Base-by-base conservation (phyloP, 1,284 basidiomycete genomes). In the Cutaneotrichosporon sp. region DNA sequence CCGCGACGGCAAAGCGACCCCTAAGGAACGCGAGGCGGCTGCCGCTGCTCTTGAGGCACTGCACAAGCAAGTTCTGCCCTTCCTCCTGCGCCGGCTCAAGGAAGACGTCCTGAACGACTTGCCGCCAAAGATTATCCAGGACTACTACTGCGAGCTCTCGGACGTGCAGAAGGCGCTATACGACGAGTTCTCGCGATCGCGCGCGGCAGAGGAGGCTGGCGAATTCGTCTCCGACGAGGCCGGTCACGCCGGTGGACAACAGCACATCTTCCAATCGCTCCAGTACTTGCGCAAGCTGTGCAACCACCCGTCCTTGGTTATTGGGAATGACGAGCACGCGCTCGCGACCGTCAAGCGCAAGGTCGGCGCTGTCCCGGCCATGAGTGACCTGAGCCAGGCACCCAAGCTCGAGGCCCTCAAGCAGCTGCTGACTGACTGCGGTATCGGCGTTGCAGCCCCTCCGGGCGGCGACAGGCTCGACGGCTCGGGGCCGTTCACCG, bases 81-180 rank as follows among this genome's bases (percentile, higher is more conserved):
- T 99, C 83, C 77, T 99, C 26, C 81, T 99, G 25, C 88, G 96
- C 46, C 85, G 96, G 19, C 78, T 99, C 65, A 99, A 99, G 72
- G 96, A 99, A 75, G 93, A 99, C 67, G 96, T 98, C 20, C 79
- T 99, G 55, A 79, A 91, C 63, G 96, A 99, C 70, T 80, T 99
- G 2, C 96, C 96, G 0, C 96, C 96, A 3, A 98, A 99, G 78
- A 99, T 99, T 72, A 98, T 99, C 59, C 96, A 99, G 75, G 96
- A 99, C 71, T 97, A 98, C 74, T 96, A 97, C 68, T 97, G 94
- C 79, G 94, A 98, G 67, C 80, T 99, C 3, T 97, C 93, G 0
- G 87, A 91, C 14, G 75, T 98, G 48, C 93, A 98, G 77, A 90
- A 91, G 75, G 80, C 85, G 64, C 80, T 97, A 16, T 97, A 97